A percentile compares a stretch with the other conserved stretches of the same genome.
phyloP scores from a whole-genome alignment of 2,329 filamentous ascomycete species.

The Sphaerulina vaccinii region DNA sequence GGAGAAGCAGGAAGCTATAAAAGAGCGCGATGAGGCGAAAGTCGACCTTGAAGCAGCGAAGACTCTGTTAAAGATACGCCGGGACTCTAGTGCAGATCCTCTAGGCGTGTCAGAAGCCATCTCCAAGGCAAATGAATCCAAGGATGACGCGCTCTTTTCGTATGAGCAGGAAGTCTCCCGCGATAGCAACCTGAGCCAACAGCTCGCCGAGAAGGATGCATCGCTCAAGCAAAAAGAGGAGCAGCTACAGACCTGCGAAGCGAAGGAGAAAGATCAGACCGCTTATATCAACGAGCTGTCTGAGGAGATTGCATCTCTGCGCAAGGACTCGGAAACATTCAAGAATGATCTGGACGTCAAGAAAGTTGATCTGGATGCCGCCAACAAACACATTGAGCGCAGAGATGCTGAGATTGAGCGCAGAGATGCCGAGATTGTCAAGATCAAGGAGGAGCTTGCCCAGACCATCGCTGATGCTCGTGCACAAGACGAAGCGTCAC shows the following conservation, averaged over 20 bases:
- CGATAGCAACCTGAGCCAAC: slow-evolving; percentile 61
- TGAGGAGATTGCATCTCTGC: slow-evolving; percentile 59
- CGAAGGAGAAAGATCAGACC: slow-evolving; percentile 27
- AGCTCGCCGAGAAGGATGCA: slow-evolving; percentile 60
- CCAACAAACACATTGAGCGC: slow-evolving; percentile 13
- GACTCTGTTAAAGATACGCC: neutral
- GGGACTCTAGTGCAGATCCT: slow-evolving; percentile 13
- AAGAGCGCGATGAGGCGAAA: slow-evolving; percentile 75
- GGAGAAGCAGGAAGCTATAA: slow-evolving; percentile 32
- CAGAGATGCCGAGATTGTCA: slow-evolving; percentile 33
- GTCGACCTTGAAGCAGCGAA: slow-evolving; percentile 65
- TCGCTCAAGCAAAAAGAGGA: slow-evolving; percentile 67
- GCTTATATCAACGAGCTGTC: slow-evolving; percentile 70
- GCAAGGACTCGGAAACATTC: slow-evolving; percentile 11
- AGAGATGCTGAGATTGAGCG: slow-evolving; percentile 31
- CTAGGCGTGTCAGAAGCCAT: slow-evolving; percentile 17
- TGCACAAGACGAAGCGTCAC: slow-evolving; percentile 42
- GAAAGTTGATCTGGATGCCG: slow-evolving; percentile 14
- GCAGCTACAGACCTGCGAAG: slow-evolving; percentile 57
- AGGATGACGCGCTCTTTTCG: slow-evolving; percentile 77
- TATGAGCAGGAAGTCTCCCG: slow-evolving; percentile 69
- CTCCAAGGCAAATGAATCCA: slow-evolving; percentile 6
- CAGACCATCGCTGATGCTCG: slow-evolving; percentile 39
- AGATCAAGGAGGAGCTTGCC: slow-evolving; percentile 44
- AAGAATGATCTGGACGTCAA: slow-evolving; percentile 13